Conservation (phyloP, 2,329 filamentous ascomycete genomes). For the Aspergillus ruber region DNA sequence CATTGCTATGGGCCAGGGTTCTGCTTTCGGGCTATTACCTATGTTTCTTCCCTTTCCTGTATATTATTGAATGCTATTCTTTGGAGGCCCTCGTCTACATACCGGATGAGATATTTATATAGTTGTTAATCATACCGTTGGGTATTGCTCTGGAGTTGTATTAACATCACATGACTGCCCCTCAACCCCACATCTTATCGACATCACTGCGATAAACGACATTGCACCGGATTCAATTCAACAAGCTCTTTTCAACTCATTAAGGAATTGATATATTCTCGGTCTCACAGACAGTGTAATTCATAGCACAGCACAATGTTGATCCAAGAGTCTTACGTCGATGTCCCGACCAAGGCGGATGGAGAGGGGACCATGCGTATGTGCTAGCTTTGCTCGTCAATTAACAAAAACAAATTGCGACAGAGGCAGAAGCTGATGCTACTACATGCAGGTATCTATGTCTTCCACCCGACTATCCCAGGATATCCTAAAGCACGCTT, state of each 20-base stretch:
- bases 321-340: constrained; percentile 29
- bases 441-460: constrained; percentile 62
- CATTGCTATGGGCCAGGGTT: no score
- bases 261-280: not conserved
- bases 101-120: no score
- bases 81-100: no score
- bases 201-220: constrained; percentile 2
- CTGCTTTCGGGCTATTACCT: no score
- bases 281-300: not conserved
- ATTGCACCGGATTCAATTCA: not conserved
- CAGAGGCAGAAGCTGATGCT: not conserved
- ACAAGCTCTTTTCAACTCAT: not conserved
- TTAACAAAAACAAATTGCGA: no score
- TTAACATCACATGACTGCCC: constrained; percentile 15
- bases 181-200: constrained; percentile 17
- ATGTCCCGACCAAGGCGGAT: constrained; percentile 34
- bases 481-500: constrained; percentile 86
- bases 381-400: constrained; percentile 3
- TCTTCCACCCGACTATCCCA: constrained; percentile 79
- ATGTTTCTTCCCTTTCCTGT: no score
- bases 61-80: no score
- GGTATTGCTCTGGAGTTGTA: no score
- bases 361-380: constrained; percentile 34
- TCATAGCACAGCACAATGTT: constrained; percentile 20
- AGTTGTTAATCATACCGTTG: no score